These are phyloP conservation scores for Sugiyamaella neomexicana DNA, from an alignment of 1,139 yeast species.

Conservation along the genomic window DNA sequence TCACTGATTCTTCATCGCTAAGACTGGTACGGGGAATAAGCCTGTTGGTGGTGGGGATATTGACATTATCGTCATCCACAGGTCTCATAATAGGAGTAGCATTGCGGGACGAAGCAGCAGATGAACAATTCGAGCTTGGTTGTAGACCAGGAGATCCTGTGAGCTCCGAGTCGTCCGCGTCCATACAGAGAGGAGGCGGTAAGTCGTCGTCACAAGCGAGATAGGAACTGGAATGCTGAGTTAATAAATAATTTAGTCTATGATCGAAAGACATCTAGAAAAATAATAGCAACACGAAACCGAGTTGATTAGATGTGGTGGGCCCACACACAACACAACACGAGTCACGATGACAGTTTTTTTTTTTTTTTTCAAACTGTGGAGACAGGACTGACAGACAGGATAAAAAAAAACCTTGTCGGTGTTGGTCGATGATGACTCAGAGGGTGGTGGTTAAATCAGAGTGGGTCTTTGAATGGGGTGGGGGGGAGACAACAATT, in stretches of 20 bases:
- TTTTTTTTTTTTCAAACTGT: too few species aligned
- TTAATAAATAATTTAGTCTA: neutral
- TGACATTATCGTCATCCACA: conserved; percentile 3
- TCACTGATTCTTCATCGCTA: neutral
- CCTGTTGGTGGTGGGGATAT: neutral
- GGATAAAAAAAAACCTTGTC: too few species aligned
- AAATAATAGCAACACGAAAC: neutral
- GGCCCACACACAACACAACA: too few species aligned
- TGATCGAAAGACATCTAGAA: conserved; percentile 1
- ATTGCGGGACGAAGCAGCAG: conserved; percentile 19
- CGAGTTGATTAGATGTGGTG: neutral
- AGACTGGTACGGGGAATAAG: conserved; percentile 5
- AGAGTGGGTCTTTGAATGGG: too few species aligned
- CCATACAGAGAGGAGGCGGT: conserved; percentile 18
- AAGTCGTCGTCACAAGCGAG: conserved; percentile 1
- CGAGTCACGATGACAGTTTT: too few species aligned
- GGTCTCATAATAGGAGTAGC: conserved; percentile 14
- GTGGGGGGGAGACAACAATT: too few species aligned
- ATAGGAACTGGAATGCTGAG: neutral
- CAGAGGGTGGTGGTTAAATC: too few species aligned
- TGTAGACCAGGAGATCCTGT: conserved; percentile 17
- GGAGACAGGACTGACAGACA: too few species aligned
- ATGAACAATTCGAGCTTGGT: conserved; percentile 18
- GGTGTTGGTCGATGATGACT: too few species aligned
- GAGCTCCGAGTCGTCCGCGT: conserved; percentile 6